Evolutionary conservation across 768 basidiomycete genomes (phyloP), one percentile per base, ranked within the genome.

Genomic region (Crepidotus variabilis): DNA sequence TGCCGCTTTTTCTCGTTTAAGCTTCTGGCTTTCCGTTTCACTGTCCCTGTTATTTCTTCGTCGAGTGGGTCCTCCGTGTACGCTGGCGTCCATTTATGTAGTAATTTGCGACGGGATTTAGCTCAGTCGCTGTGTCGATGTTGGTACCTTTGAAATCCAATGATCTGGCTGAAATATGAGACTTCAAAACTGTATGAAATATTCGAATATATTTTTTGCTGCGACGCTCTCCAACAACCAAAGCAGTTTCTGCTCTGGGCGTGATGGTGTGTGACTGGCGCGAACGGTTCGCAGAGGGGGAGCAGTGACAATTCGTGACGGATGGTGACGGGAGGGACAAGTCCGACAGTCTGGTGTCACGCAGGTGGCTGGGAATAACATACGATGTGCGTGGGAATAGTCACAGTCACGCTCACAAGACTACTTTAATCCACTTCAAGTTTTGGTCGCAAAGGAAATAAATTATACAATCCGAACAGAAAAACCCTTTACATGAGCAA

Each of bases 1-100:
- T 43, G 92, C 88, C 1, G 91, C 91, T 69, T 92, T 92, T 78
- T 90, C 88, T 62, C 91, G 82, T 69, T 92, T 92, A 63, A 82
- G 76, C 61, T 83, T 77, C 72, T 90, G 87, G 55, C 79, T 80
- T 24, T 83, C 81, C 10, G 87, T 86, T 75, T 90, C 89, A 76
- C 87, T 83, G 68, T 90, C 78, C 61, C 88, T 78, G 43, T 82
- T 73, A 22, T 86, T 79, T 70, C 86, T 88, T 50, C 78, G 63
- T 53, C 62, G 65, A 52, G 66, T 50, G 5, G 68, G 58, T 1
- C 64, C 59, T 32, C 62, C 59, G 52, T 70, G 66, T 56, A 71
- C 63, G 60, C 60, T 62, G 47, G 51, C 58, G 57, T 68, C 64
- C 67, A 70, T 66, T 8, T 8, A 36, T 36, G 14, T 21, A 49